Conservation (phyloP, 768 basidiomycete species). For the Postia placenta region DNA sequence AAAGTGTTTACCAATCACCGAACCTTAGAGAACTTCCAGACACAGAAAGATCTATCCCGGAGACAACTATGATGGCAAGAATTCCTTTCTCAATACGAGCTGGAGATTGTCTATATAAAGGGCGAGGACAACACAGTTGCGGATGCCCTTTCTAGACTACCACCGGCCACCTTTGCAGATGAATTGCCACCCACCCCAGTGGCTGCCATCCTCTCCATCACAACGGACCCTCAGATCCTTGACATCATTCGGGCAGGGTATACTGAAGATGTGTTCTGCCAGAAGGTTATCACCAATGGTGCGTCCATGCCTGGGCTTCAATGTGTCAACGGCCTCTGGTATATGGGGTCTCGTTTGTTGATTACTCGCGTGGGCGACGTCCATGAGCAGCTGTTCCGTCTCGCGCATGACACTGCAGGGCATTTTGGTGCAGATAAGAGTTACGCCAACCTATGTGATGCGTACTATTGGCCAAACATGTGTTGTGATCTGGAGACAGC, state of each 20-base stretch:
- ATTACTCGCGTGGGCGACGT: slow-evolving; percentile 12
- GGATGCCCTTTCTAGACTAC: slow-evolving; percentile 34
- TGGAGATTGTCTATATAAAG: slow-evolving; percentile 28
- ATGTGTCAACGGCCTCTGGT: slow-evolving; percentile 12
- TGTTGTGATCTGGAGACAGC: slow-evolving; percentile 19
- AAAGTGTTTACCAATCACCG: slow-evolving; percentile 32
- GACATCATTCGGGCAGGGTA: slow-evolving; percentile 2
- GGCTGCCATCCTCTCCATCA: not conserved
- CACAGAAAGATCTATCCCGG: slow-evolving; percentile 26
- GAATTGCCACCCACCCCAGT: not conserved
- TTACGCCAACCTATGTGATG: slow-evolving; percentile 7
- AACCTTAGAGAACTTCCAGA: slow-evolving; percentile 27
- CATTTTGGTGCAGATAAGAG: slow-evolving; percentile 18
- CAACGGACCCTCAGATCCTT: slow-evolving; percentile 4
- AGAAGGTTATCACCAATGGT: not conserved
- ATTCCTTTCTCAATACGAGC: slow-evolving; percentile 30
- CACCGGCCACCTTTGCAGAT: not conserved
- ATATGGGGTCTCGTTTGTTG: slow-evolving; percentile 14
- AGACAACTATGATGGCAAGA: slow-evolving; percentile 33
- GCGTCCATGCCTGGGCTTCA: not conserved
- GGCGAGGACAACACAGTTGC: slow-evolving; percentile 33
- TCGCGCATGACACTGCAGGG: slow-evolving; percentile 14
- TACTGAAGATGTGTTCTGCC: slow-evolving; percentile 6
- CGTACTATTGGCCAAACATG: slow-evolving; percentile 27
- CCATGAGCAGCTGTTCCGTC: slow-evolving; percentile 9